Evolutionary conservation across 768 basidiomycete species (phyloP), one percentile per base, ranked within the genome.

Genomic region (Phlegmacium glaucopus): DNA sequence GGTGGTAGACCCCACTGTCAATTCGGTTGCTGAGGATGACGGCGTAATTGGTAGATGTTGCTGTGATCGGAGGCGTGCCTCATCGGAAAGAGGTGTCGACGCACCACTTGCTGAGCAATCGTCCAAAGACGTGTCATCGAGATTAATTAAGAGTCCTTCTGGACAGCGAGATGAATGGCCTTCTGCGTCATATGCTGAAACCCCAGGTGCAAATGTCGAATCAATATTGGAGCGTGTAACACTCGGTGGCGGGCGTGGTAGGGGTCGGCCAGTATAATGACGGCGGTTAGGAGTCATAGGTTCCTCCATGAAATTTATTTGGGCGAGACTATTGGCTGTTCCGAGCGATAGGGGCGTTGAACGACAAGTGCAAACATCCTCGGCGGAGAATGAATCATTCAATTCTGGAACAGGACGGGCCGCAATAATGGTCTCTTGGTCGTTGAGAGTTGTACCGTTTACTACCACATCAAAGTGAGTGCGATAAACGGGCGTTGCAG

Each of bases 121-220:
- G 41, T 61, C 57, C 26, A 62, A 42, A 5, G 70, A 66, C 26
- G 63, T 65, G 38, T 77, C 79, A 25, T 77, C 72, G 15, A 83
- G 63, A 61, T 83, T 78, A 49, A 83, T 83, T 25, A 82, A 63
- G 16, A 80, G 59, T 2, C 79, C 82, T 53, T 82, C 76, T 11
- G 76, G 72, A 57, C 68, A 64, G 15, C 51, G 39, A 44, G 52
- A 47, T 15, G 51, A 46, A 30, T 44, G 35, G n/a, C 42, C 47
- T 28, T 42, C 57, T 36, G 49, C 47, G 45, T 43, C 48, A 16
- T 39, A 48, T 10, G 38, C 52, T 47, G 42, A 44, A 55, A 36
- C 60, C 60, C 47, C 64, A 4, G 64, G 54, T 16, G 63, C 66
- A 50, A 67, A 68, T 7, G 63, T 63, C 13, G 72, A 70, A 55